A percentile compares a stretch with the other conserved stretches of the same genome.
Evolutionary conservation across 176 grass and related monocot genomes (phyloP).

Genomic region (Luzula sylvatica): DNA sequence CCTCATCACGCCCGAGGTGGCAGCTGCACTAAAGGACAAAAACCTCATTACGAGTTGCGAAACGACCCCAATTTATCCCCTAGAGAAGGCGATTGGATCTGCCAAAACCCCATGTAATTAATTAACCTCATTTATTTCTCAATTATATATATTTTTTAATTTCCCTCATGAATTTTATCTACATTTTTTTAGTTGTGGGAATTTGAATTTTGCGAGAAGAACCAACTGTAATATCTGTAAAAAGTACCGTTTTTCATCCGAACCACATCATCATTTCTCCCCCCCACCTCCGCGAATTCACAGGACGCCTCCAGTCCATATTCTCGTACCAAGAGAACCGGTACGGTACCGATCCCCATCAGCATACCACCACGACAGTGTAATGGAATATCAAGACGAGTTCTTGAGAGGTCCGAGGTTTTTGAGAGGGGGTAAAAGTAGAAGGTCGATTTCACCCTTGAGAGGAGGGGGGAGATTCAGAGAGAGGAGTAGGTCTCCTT

Average conservation of each 20-base stretch:
- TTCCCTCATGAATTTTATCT: slow-evolving; percentile 12
- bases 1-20: slow-evolving; percentile 52
- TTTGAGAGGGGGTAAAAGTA: slow-evolving; percentile 16
- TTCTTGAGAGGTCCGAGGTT: slow-evolving; percentile 31
- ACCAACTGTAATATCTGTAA: slow-evolving; percentile 91
- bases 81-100: slow-evolving; percentile 98
- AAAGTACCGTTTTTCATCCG: slow-evolving; percentile 38
- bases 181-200: slow-evolving; percentile 62
- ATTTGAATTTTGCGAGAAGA: slow-evolving; percentile 91
- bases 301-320: slow-evolving; percentile 34
- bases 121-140: not conserved
- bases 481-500: slow-evolving; percentile 60
- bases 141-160: slow-evolving; percentile 14
- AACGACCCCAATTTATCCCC: slow-evolving; percentile 95
- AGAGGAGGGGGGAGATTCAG: slow-evolving; percentile 31
- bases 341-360: slow-evolving; percentile 40
- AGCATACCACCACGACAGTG: not conserved
- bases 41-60: slow-evolving; percentile 67
- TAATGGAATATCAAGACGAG: slow-evolving; percentile 32
- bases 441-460: slow-evolving; percentile 39
- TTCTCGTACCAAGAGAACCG: slow-evolving; percentile 42
- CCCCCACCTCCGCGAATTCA: slow-evolving; percentile 26
- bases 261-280: slow-evolving; percentile 35
- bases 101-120: slow-evolving; percentile 63
- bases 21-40: slow-evolving; percentile 43